Conservation (phyloP, 805 yeast genomes). For the Grigorovia humatica region DNA sequence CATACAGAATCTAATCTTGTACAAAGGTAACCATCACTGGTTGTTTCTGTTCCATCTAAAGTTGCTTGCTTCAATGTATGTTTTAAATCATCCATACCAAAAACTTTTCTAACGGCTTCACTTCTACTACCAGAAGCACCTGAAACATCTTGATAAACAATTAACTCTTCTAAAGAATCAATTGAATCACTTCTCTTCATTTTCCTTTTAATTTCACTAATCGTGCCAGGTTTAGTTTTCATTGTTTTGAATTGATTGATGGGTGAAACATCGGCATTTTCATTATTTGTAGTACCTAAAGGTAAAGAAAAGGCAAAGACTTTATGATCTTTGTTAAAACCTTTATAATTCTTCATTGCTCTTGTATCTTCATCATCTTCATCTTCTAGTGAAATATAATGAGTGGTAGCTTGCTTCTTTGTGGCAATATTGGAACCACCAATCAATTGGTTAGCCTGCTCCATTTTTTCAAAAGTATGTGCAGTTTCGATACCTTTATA, state of each 20-base stretch:
- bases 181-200: slow-evolving; percentile 45
- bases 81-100: slow-evolving; percentile 37
- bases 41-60: slow-evolving; percentile 13
- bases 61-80: slow-evolving; percentile 16
- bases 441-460: slow-evolving; percentile 7
- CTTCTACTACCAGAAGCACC: slow-evolving; percentile 58
- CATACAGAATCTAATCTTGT: slow-evolving; percentile 35
- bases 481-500: slow-evolving; percentile 5
- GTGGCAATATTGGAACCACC: slow-evolving; percentile 9
- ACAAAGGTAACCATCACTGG: slow-evolving; percentile 19
- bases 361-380: slow-evolving; percentile 8
- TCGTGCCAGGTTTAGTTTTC: slow-evolving; percentile 1
- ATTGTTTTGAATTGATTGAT: slow-evolving; percentile 12
- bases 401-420: slow-evolving; percentile 1
- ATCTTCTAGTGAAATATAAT: slow-evolving; percentile 7
- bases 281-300: slow-evolving; percentile 24
- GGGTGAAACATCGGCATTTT: slow-evolving; percentile 1
- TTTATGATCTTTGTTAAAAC: slow-evolving; percentile 17
- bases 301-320: slow-evolving; percentile 32
- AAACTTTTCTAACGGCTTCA: slow-evolving; percentile 56
- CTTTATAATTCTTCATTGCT: slow-evolving; percentile 4
- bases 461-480: slow-evolving; percentile 7
- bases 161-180: slow-evolving; percentile 53
- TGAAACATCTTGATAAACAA: slow-evolving; percentile 41
- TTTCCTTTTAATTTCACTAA: slow-evolving; percentile 21